Evolutionary conservation across 2,329 filamentous ascomycete species (phyloP), one percentile per base, ranked within the genome.

Genomic region (Calonectria henricotiae): DNA sequence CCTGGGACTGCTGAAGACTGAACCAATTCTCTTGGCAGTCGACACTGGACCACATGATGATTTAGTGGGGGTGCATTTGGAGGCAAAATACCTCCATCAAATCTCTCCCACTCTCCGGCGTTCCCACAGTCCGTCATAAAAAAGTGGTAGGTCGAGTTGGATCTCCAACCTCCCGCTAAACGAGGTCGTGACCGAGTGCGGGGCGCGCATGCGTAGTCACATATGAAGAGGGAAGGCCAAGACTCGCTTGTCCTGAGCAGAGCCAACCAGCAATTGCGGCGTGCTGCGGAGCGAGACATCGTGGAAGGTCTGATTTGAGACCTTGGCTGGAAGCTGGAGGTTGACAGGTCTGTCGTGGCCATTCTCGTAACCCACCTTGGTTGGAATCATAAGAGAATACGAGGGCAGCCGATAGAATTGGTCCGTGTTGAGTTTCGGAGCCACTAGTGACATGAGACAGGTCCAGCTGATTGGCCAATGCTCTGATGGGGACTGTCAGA

Each of bases 341-440:
- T 70, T 67, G 63, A 70, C 58, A 51, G 43, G 32, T 69, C 39
- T 44, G 62, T 54, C 54, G 60, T 69, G 35, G 43, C 41, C 41
- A n/a, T 43, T 61, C 37, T 25, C 41, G 32, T 65, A 46, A n/a
- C 37, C 30, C 39, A 43, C 32, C 23, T 51, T 62, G 32, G 37
- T 51, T 62, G 32, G 37, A 49, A 64, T 63, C 70, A 62, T 67
- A 62, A 70, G 54, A 68, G 44, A 69, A 74, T 74, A 71, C 71
- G 41, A 68, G 63, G 51, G 35, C 23, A 55, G 47, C 62, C 51
- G 51, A 63, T 62, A 54, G 64, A 73, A 72, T 68, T 72, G 73
- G 70, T 62, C 75, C 66, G 71, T 74, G 75, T 69, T 69, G 44
- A 61, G 67, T 66, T 70, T 72, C 41, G 73, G 68, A 76, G 72